phyloP scores from a whole-genome alignment of 768 basidiomycete species.

The Leucosporidium yakuticum region DNA sequence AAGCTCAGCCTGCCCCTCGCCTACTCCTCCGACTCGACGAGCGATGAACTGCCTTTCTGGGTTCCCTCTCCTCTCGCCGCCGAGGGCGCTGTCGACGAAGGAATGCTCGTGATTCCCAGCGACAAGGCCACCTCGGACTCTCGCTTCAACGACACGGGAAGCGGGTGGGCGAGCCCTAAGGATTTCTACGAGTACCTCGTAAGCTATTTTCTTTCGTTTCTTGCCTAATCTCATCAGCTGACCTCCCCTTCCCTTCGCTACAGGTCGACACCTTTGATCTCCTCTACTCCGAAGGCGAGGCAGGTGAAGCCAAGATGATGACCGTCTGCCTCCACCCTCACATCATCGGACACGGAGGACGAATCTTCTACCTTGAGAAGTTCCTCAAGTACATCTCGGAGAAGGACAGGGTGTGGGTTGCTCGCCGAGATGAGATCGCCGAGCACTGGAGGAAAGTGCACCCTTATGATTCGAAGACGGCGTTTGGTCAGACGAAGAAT shows the following conservation, averaged over 20 bases:
- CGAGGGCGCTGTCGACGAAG: conserved; percentile 18
- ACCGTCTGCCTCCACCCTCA: conserved; percentile 38
- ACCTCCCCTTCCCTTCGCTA: background rate
- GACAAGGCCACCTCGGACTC: conserved; percentile 20
- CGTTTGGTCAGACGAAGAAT: conserved; percentile 7
- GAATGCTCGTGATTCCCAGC: conserved; percentile 24
- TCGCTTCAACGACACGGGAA: conserved; percentile 31
- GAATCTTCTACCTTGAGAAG: conserved; percentile 24
- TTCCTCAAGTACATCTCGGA: conserved; percentile 30
- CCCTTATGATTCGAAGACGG: conserved; percentile 17
- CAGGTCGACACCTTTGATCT: conserved; percentile 28
- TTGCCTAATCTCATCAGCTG: background rate
- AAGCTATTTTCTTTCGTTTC: background rate
- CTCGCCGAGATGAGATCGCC: conserved; percentile 32
- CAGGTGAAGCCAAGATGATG: conserved; percentile 27
- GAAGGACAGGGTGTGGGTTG: conserved; percentile 32
- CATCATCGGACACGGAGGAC: conserved; percentile 35
- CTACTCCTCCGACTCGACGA: conserved; percentile 35
- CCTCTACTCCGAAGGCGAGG: conserved; percentile 29
- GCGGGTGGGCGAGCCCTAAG: conserved; percentile 36
- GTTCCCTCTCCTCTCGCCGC: conserved; percentile 11
- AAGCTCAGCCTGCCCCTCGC: conserved; percentile 28
- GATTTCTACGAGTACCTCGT: conserved; percentile 35
- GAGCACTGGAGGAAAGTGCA: conserved; percentile 25
- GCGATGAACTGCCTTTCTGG: conserved; percentile 34